Evolutionary conservation across 2,329 filamentous ascomycete genomes (phyloP), one percentile per base, ranked within the genome.

Genomic region (Ceratocystis destructans): DNA sequence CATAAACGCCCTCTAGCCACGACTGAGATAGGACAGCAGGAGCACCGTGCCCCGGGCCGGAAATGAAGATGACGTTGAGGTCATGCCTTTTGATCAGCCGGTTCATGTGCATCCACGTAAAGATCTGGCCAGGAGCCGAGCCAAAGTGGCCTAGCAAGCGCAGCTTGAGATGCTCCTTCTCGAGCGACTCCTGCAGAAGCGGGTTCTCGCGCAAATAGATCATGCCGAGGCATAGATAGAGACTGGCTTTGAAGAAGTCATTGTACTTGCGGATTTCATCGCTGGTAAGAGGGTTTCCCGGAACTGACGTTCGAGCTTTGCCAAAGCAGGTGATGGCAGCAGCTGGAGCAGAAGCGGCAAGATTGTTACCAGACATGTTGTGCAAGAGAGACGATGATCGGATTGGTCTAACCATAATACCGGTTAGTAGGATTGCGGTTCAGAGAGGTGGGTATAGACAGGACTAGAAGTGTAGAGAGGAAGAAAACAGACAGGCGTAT

Each of bases 81-180:
- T 89, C 83, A 72, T 90, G 88, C 75, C 90, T 91, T 75, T 88
- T 90, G 79, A 91, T 90, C 68, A 91, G 77, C 44, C 87, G 85
- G 75, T 91, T 91, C 80, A 90, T 87, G 76, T 91, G 88, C 77
- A 90, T 88, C 74, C 86, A 91, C 44, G 87, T 88, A 75, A 92
- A 91, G 67, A 87, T 85, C 75, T 91, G 88, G 15, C 88, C 88
- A n/a, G 88, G 85, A 62, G 88, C 87, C 2, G 87, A 89, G 65
- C 88, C 88, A 80, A 89, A 92, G 73, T 92, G 88, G 48, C 88
- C 88, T 1, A 92, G 79, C 7, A 91, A 78, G 70, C 88, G 83
- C 68, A 82, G 79, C 76, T 92, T 92, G 76, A 91, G 79, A 72
- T 91, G 86, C 65, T 89, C 83, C 41, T 82, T 77, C 70, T 83